Conservation (phyloP, 139 green algal genomes). For the Closterium sp. region DNA sequence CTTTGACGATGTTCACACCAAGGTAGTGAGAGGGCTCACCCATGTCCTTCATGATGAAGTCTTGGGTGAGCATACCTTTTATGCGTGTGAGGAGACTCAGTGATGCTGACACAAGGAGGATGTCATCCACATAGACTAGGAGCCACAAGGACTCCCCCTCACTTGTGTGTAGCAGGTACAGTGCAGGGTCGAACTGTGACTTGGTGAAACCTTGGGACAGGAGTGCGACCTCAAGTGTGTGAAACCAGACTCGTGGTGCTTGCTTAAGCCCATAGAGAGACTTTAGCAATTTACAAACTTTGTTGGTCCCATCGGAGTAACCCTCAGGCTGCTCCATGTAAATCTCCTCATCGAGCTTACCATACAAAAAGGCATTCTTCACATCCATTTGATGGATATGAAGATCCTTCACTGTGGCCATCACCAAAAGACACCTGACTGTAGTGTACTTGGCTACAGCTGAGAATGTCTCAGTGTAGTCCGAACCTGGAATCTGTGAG, state of each 20-base stretch:
- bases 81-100: not conserved
- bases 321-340: slow-evolving; percentile 7
- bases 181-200: not conserved
- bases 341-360: slow-evolving; percentile 32
- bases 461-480: slow-evolving; percentile 29
- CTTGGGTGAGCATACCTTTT: not conserved
- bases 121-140: not conserved
- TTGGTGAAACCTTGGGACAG: not conserved
- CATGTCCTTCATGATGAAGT: not conserved
- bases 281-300: not conserved
- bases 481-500: not conserved
- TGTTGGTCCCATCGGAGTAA: not conserved
- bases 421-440: not conserved
- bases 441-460: slow-evolving; percentile 20
- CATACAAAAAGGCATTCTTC: slow-evolving; percentile 40
- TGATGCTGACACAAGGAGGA: not conserved
- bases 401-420: not conserved
- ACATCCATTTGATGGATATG: slow-evolving; percentile 34
- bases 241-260: not conserved
- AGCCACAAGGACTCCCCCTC: not conserved
- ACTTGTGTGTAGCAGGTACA: not conserved
- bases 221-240: not conserved
- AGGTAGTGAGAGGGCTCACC: not conserved
- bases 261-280: not conserved
- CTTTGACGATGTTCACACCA: not conserved